Evolutionary conservation across 768 basidiomycete genomes (phyloP), one percentile per base, ranked within the genome.

Genomic region (Pulveroboletus ravenelii): DNA sequence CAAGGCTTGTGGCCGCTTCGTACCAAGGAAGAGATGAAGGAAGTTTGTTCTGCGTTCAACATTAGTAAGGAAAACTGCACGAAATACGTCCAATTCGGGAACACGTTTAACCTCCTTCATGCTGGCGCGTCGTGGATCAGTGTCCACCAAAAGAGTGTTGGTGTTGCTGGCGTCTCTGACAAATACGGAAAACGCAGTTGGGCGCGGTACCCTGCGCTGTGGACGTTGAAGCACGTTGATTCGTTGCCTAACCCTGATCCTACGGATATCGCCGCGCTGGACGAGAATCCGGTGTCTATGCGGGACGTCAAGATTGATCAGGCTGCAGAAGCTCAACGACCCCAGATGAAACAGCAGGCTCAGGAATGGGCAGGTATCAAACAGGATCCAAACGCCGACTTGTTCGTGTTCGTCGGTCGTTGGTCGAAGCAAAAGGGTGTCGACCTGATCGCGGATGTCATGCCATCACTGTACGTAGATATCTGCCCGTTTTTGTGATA

Each of bases 341-440:
- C 93, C 1, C 93, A 93, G 64, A 70, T 80, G 64, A 95, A 96
- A 71, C 82, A 91, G 12, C 89, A 93, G 63, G 89, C 93, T 10
- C 93, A 96, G 61, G 90, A 94, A 67, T 96, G 93, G 93, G 93
- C 93, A 34, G 84, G 85, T 42, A 85, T 96, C 70, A 87, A 84
- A 64, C 93, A 95, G 62, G 92, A 95, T 62, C 87, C 93, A 1
- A 73, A 89, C 36, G 83, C 92, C 2, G 91, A 94, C 66, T 68
- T 96, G 41, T 95, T 96, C 64, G 93, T 96, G 55, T 95, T 96
- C 69, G 93, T 96, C 56, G 93, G 93, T 65, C 87, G 93, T 55
- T 96, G 93, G 93, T 96, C 93, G 6, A 96, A 95, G 69, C 93
- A 96, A 69, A 96, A 96, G 70, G 93, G 89, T 70, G 92, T 96